Conservation (phyloP, 2,329 filamentous ascomycete species). For the Coniochaeta ligniaria region DNA sequence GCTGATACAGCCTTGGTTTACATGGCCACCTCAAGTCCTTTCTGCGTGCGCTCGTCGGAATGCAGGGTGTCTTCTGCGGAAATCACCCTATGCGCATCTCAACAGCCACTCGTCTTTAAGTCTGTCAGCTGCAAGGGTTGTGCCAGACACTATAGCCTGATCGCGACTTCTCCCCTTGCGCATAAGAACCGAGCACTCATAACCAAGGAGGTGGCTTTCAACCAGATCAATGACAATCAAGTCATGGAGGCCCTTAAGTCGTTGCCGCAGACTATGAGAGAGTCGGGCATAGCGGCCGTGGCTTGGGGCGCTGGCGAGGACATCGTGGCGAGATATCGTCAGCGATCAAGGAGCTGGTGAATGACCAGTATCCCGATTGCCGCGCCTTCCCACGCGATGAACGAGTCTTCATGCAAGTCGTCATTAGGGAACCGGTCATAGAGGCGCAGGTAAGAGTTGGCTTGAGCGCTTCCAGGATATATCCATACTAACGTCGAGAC, state of each 20-base stretch:
- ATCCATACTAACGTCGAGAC: background rate
- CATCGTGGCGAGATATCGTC: slow-evolving; percentile 33
- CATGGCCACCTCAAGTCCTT: too few species aligned
- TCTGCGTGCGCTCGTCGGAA: too few species aligned
- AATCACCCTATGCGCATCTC: slow-evolving; percentile 98
- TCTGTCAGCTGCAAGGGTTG: too few species aligned
- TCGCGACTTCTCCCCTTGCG: too few species aligned
- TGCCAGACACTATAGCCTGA: too few species aligned
- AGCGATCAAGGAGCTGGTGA: slow-evolving; percentile 19
- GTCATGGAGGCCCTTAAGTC: too few species aligned
- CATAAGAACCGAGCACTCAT: too few species aligned
- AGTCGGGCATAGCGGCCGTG: slow-evolving; percentile 35
- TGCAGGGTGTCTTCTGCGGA: too few species aligned
- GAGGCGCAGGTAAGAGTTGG: background rate
- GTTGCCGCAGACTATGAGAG: slow-evolving; percentile 35
- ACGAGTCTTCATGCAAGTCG: slow-evolving; percentile 9
- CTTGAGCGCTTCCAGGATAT: background rate
- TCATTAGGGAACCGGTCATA: slow-evolving; percentile 4
- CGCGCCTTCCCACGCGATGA: slow-evolving; percentile 3
- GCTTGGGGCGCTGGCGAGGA: slow-evolving; percentile 46
- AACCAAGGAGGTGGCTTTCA: too few species aligned
- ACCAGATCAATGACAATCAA: too few species aligned
- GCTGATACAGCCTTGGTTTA: too few species aligned
- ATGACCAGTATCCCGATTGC: slow-evolving; percentile 13
- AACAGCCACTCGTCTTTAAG: slow-evolving; percentile 91